Evolutionary conservation across 176 grass and related monocot species (phyloP), one percentile per base, ranked within the genome.

Genomic region (Poa annua): DNA sequence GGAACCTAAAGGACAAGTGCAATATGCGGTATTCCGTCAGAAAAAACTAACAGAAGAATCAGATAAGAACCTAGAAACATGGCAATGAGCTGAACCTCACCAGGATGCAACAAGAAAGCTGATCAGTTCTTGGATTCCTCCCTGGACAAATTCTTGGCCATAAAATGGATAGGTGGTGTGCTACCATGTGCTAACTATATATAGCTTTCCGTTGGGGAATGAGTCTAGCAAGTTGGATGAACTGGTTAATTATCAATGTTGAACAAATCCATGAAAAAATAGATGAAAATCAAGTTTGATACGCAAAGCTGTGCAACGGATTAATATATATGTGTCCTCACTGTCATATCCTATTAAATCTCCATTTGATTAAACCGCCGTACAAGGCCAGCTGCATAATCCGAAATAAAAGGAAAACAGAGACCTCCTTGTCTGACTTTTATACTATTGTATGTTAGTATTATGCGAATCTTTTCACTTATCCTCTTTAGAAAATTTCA

Each of bases 371-470:
- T 50, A 73, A 16, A 49, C 14, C 42, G 24, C 22, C 19, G 6
- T 71, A 45, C 42, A n/a, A 26, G 19, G 41, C 22, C 70, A 73
- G 70, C 70, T 50, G 29, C 61, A 33, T 65, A 15, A 65, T 63
- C 61, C 25, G 26, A 65, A 65, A 65, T 65, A 34, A 17, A 6
- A 34, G 6, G 14, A 17, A 65, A 10, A 65, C 7, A 34, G 3
- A 3, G 8, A 9, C 16, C 12, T 14, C 13, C 22, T 15, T 50
- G 22, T 29, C 70, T 73, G 70, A 73, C 70, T 73, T 73, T 29
- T 49, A 14, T 49, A 13, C 44, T 73, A 73, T 17, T 50, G 13
- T 73, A 73, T 49, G 5, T 22, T 38, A 38, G 29, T 36, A 8
- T 33, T 55, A 19, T 55, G 4, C 21, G 13, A 48, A 48, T 13